Evolutionary conservation across 2,329 filamentous ascomycete genomes (phyloP), one percentile per base, ranked within the genome.

Genomic region (Rutstroemia sp.): DNA sequence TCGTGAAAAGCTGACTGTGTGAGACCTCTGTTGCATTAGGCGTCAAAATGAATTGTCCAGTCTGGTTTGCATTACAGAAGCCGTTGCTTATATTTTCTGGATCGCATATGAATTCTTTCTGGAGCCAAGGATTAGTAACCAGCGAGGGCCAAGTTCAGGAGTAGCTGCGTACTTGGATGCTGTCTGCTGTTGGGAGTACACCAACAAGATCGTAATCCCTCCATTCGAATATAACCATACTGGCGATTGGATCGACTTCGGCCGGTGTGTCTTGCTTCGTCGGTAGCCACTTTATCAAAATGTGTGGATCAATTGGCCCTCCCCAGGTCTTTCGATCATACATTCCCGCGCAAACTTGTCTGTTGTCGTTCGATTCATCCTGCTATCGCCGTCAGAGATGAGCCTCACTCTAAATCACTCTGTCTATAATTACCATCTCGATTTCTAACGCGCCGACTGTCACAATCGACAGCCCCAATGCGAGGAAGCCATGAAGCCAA

Each of bases 211-310:
- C 74, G 69, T 88, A 84, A 69, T 99, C 94, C 63, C 81, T 84
- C 89, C 92, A 99, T 73, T 99, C 92, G 71, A 96, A 99, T 61
- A 99, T 86, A 52, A 96, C 78, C 64, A 96, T 73, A 71, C 90
- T 95, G 62, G 91, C 86, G 45, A 89, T 77, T 5, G 88, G 87
- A 69, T 95, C 87, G 47, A 84, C 77, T 34, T 80, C 78, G 57
- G 80, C 74, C 65, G 81, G 71, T 70, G 73, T 78, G 58, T 80
- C 74, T 66, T 81, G 77, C 68, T 73, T 79, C 72, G 76, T 72
- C 61, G 82, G 79, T 42, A 87, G 73, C 67, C 96, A 95, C 69
- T 89, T 90, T 70, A 90, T 80, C 64, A 87, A 79, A 70, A 97
- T 96, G 74, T 90, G 95, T 19, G 92, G 92, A 65, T 96, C 89